These are phyloP conservation scores for Mycena rosella DNA, from an alignment of 768 basidiomycete species.

Conservation along the genomic window DNA sequence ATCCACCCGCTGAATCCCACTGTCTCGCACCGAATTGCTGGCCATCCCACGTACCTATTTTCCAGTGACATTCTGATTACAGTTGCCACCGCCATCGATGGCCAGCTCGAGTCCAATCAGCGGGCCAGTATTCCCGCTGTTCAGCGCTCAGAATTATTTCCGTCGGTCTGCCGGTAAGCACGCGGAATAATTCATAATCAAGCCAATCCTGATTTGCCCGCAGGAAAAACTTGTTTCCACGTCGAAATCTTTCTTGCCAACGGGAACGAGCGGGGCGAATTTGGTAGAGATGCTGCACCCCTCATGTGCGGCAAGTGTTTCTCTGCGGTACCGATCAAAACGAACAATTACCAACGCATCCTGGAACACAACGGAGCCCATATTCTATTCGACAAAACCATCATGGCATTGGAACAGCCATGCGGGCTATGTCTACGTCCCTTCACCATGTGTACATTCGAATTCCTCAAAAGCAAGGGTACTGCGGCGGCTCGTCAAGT, in stretches of 20 bases:
- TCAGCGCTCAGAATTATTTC: neutral
- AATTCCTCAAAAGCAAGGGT: constrained; percentile 32
- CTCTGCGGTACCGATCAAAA: neutral
- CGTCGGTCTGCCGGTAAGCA: neutral
- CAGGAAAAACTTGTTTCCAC: constrained; percentile 19
- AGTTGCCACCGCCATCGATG: neutral
- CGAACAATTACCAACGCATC: constrained; percentile 24
- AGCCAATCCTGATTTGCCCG: no score
- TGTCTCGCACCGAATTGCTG: neutral
- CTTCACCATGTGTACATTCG: constrained; percentile 31
- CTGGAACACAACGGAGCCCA: constrained; percentile 40
- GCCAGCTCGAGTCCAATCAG: neutral
- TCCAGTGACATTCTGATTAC: neutral
- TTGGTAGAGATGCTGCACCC: neutral
- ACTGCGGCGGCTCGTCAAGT: constrained; percentile 6
- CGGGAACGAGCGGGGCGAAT: neutral
- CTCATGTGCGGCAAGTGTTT: constrained; percentile 12
- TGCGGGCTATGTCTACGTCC: constrained; percentile 41
- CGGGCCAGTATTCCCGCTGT: neutral
- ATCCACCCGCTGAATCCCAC: constrained; percentile 10
- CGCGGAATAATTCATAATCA: no score
- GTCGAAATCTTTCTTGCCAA: neutral
- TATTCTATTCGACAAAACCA: constrained; percentile 31
- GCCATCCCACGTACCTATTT: constrained; percentile 9
- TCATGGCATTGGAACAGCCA: constrained; percentile 26